Base-by-base conservation (phyloP, 2,329 filamentous ascomycete genomes). In the Colletotrichum lentis region DNA sequence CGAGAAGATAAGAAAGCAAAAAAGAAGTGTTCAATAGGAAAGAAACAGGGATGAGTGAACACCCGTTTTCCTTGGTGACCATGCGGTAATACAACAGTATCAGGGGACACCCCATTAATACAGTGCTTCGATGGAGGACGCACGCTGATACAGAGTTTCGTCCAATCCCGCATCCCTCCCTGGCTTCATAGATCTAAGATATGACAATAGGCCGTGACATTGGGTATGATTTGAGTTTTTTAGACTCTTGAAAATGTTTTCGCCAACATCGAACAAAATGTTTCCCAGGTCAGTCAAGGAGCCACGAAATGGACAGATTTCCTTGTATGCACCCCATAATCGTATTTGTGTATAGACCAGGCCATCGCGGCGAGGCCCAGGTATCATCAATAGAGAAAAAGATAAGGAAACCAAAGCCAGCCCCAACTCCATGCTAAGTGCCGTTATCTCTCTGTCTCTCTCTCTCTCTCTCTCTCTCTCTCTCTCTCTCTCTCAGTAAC, bases 391-490 rank as follows among this genome's bases (percentile, higher is more conserved):
- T 49, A 16, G 14, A 31, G 8, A 49, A 37, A 47, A 49, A 6
- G 11, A 49, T n/a, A 49, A 49, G n/a, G 44, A 59, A 49, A 59
- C 20, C 12, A 49, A 39, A 49, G 20, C 14, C 44, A 59, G 44
- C 5, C 44, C 56, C 22, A 49, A 59, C 56, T 49, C 56, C 56
- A 18, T 59, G 20, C 44, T 39, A 22, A 59, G 44, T 47, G 35
- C 16, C 14, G 5, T 27, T 37, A 12, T 11, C 11, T 11, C 20
- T n/a, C 31, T 20, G 5, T n/a, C 31, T 27, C 24, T n/a, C 20
- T 43, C 8, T 35, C 35, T 58, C 31, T 37, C 56, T 16, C 31
- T 35, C 7, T 11, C 16, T n/a, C 31, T 20, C 7, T n/a, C 27
- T 24, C 24, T 14, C 20, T 43, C 7, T 22, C 31, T 58, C 31